Evolutionary conservation across 2,329 filamentous ascomycete genomes (phyloP).

Genomic region (Claviceps humidiphila): DNA sequence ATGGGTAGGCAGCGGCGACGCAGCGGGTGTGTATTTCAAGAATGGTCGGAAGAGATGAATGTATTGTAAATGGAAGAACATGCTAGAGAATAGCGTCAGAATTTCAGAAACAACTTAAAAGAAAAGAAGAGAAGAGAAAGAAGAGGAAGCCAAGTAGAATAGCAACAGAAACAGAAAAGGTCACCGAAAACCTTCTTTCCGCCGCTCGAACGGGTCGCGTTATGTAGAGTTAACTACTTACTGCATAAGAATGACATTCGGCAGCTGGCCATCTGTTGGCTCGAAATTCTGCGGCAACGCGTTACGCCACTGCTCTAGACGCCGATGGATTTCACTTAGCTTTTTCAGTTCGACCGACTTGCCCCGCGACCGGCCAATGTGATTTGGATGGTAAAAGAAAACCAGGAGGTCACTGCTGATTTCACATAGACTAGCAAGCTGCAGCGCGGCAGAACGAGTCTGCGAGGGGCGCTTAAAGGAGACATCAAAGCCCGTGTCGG

Average conservation of each 20-base stretch:
- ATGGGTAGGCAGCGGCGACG: conserved; percentile 71
- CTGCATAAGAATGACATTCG: conserved; percentile 71
- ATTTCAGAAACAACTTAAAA: neutral
- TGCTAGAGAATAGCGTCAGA: conserved; percentile 41
- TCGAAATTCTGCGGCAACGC: conserved; percentile 77
- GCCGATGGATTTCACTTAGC: conserved; percentile 78
- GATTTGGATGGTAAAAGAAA: conserved; percentile 79
- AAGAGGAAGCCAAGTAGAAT: too few species aligned
- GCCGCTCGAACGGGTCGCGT: neutral
- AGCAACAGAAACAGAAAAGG: too few species aligned
- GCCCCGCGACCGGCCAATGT: conserved; percentile 49
- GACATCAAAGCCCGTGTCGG: conserved; percentile 65
- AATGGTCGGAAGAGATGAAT: conserved; percentile 95
- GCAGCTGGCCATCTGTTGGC: conserved; percentile 75
- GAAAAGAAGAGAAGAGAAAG: neutral
- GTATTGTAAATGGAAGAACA: conserved; percentile 94
- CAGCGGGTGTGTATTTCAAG: conserved; percentile 71
- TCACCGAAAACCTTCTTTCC: neutral
- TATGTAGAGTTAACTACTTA: conserved; percentile 36
- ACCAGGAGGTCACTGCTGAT: conserved; percentile 84
- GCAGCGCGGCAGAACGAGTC: conserved; percentile 68
- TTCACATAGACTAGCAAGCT: conserved; percentile 74
- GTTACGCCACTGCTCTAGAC: conserved; percentile 79
- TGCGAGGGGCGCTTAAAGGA: conserved; percentile 66
- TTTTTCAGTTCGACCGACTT: conserved; percentile 83